Conservation (phyloP, 2,329 filamentous ascomycete genomes). For the Calonectria hawksworthii region DNA sequence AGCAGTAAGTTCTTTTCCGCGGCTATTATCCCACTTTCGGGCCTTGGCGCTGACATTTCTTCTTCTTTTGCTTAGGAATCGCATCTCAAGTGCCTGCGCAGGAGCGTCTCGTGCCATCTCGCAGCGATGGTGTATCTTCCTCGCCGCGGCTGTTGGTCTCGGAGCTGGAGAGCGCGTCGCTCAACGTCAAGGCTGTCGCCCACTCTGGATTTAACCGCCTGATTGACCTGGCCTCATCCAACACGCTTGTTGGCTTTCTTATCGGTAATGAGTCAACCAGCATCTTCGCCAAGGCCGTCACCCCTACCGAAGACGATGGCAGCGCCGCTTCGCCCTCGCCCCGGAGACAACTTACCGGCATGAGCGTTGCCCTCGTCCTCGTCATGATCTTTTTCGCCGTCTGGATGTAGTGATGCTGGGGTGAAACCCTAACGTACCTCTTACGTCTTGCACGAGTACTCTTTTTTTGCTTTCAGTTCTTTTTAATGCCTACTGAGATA, state of each 20-base stretch:
- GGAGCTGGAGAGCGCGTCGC: slow-evolving; percentile 79
- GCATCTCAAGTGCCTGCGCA: slow-evolving; percentile 76
- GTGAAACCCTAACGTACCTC: background rate
- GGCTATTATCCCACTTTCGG: background rate
- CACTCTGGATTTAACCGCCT: slow-evolving; percentile 87
- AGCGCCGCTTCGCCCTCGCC: slow-evolving; percentile 65
- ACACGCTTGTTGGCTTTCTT: slow-evolving; percentile 88
- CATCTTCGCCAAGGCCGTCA: slow-evolving; percentile 83
- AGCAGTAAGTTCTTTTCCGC: slow-evolving; percentile 30
- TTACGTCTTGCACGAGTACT: background rate
- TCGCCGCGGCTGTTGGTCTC: slow-evolving; percentile 85
- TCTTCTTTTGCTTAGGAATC: slow-evolving; percentile 68
- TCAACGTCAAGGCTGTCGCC: slow-evolving; percentile 85
- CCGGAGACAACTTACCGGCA: slow-evolving; percentile 45
- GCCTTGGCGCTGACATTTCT: slow-evolving; percentile 25
- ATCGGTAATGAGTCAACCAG: slow-evolving; percentile 91
- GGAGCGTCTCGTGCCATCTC: slow-evolving; percentile 82
- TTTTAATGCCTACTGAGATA: slow-evolving; percentile 37
- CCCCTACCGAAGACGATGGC: slow-evolving; percentile 71
- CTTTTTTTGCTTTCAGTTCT: slow-evolving; percentile 15
- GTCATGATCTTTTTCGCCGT: slow-evolving; percentile 48
- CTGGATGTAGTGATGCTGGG: slow-evolving; percentile 39
- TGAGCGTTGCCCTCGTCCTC: slow-evolving; percentile 46
- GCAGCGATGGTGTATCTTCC: slow-evolving; percentile 81
- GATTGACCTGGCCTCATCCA: slow-evolving; percentile 84